Evolutionary conservation across 2,329 filamentous ascomycete genomes (phyloP), one percentile per base, ranked within the genome.

Genomic region (Thelonectria blattea): DNA sequence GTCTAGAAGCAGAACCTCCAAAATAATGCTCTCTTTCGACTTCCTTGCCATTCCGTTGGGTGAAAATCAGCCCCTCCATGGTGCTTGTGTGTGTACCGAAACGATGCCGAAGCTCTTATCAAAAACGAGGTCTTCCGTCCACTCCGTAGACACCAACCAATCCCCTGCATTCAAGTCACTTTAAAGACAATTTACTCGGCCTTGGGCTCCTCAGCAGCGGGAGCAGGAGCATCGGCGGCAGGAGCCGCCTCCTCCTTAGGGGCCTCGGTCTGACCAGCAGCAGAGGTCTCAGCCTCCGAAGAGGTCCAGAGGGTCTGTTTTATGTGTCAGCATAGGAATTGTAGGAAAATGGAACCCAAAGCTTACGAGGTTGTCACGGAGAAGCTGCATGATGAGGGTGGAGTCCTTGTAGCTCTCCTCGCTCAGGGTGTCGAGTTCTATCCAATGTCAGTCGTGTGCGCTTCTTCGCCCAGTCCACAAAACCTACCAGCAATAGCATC

Each of bases 391-490:
- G 83, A 97, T 97, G 74, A 97, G 89, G 66, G 93, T 97, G 48
- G 92, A 96, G 85, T 97, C 93, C 88, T 96, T 96, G 91, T 97
- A 97, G 87, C 92, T 96, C 87, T 97, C 93, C 88, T 97, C 93
- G 79, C 91, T 96, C 71, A 97, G 85, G 71, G 93, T 97, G 80
- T 97, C 93, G 71, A 97, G 91, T 85, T 97, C 93, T 93, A 75
- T 58, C 58, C 17, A 52, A 60, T 51, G 14, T 27, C 15, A 18
- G 61, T 62, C 39, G 62, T 48, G n/a, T 24, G 14, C 18, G 8
- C 22, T 50, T 15, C 7, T 15, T 48, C 10, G n/a, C 18, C 3
- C 24, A 20, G 12, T 8, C 4, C 11, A 11, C 12, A n/a, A 14
- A n/a, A 56, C 58, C 12, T 17, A 60, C 58, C 93, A 75, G 94